phyloP scores from a whole-genome alignment of 805 yeast species.

The Kodamaea neixiangensis region DNA sequence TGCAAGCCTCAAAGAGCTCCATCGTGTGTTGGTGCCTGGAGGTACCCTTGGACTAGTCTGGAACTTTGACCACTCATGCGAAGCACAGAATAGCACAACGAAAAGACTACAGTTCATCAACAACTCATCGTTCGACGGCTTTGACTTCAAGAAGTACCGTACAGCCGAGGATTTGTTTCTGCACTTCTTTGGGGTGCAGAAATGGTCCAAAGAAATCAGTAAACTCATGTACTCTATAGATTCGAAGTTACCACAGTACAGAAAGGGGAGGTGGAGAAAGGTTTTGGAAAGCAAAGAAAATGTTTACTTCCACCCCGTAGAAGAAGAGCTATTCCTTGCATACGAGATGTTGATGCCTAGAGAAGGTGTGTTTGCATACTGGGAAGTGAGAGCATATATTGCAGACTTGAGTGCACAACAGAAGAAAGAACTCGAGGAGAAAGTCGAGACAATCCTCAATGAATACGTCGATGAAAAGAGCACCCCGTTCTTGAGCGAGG shows the following conservation, averaged over 20 bases:
- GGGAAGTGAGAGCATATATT: conserved; percentile 58
- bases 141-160: conserved; percentile 5
- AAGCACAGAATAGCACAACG: conserved; percentile 9
- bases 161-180: conserved; percentile 14
- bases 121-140: conserved; percentile 7
- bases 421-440: conserved; percentile 28
- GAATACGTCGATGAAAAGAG: conserved; percentile 8
- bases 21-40: conserved; percentile 48
- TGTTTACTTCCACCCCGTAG: conserved; percentile 34
- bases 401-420: conserved; percentile 44
- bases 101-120: conserved; percentile 6
- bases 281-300: conserved; percentile 30
- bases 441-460: conserved; percentile 31
- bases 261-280: conserved; percentile 49
- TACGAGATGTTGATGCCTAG: conserved; percentile 29
- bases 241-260: conserved; percentile 55
- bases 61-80: conserved; percentile 49
- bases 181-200: conserved; percentile 21
- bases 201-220: conserved; percentile 41
- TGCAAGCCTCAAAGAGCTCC: conserved; percentile 48
- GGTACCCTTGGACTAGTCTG: conserved; percentile 59
- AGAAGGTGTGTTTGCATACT: conserved; percentile 46
- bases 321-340: conserved; percentile 33
- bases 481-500: not conserved
- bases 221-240: conserved; percentile 39